Conservation (phyloP, 2,329 filamentous ascomycete genomes). For the Paramyrothecium sp. region DNA sequence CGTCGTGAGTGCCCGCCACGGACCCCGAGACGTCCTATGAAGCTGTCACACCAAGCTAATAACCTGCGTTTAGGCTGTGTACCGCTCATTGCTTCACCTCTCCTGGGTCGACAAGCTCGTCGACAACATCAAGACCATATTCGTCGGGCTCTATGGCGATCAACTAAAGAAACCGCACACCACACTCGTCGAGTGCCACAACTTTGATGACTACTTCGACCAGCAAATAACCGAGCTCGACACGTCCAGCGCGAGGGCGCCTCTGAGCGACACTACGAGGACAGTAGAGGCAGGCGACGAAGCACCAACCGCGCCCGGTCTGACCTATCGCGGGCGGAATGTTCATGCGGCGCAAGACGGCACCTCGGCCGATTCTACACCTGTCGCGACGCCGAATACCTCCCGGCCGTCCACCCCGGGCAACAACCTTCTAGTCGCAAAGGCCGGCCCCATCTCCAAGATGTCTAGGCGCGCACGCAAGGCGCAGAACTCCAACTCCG, state of each 20-base stretch:
- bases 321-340: conserved; percentile 38
- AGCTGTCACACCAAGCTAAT: conserved; percentile 13
- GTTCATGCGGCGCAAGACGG: conserved; percentile 32
- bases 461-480: conserved; percentile 78
- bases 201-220: conserved; percentile 92
- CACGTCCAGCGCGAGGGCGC: conserved; percentile 38
- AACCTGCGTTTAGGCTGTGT: conserved; percentile 72
- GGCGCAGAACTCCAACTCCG: conserved; percentile 62
- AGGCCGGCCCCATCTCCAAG: conserved; percentile 71
- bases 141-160: conserved; percentile 85
- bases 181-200: conserved; percentile 72
- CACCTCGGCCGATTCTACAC: conserved; percentile 66
- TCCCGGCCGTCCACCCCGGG: conserved; percentile 78
- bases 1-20: conserved; percentile 56
- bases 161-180: conserved; percentile 80
- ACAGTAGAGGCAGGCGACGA: conserved; percentile 24
- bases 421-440: conserved; percentile 65
- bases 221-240: conserved; percentile 85
- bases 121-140: conserved; percentile 91
- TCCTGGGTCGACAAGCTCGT: conserved; percentile 97
- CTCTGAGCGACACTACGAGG: conserved; percentile 28
- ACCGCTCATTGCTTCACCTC: conserved; percentile 90
- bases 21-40: background rate
- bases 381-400: conserved; percentile 67
- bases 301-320: conserved; percentile 29